Base-by-base conservation (phyloP, 2,329 filamentous ascomycete genomes). In the Bipolaris victoriae region DNA sequence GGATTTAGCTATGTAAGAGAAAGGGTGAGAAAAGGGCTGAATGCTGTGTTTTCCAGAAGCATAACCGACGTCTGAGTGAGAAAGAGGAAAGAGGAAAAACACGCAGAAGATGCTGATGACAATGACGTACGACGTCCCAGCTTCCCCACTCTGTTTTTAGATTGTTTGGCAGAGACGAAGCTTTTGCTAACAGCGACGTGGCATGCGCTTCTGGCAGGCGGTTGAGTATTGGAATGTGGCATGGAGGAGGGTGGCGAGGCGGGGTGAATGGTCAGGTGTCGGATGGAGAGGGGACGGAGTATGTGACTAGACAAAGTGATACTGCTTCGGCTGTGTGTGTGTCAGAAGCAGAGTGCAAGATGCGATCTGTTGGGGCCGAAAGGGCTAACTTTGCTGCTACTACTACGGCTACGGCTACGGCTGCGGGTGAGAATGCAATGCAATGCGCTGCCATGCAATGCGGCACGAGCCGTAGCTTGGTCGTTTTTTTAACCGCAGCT, bases 191-290 rank as follows among this genome's bases (percentile, higher is more conserved):
- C 22, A 31, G 35, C 31, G 53, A 35, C 7, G 37, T 18, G 29
- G 29, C 18, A 36, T 16, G 20, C 16, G 36, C n/a, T 40, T 36
- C 26, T 26, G 53, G 44, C 44, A 53, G 37, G 18, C 49, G 20
- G 46, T 57, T 52, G 45, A 49, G 20, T 47, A 41, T 54, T 7
- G 41, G 51, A 49, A 57, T 29, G 39, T 15, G 5, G 6, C 4
- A 49, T 50, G 11, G 29, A 22, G 58, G 55, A 55, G 58, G 58
- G 58, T 41, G 36, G 52, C 26, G 9, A 44, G 10, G 5, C 24
- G 16, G 45, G n/a, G 33, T 60, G 45, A 52, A 35, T 59, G 59
- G 59, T 26, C 13, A 44, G 43, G 59, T 61, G 49, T 61, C 59
- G 59, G 49, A 47, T 47, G 29, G 16, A 6, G n/a, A 16, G 18